phyloP scores from a whole-genome alignment of 169 alveolate genomes.

The Cryptosporidium sp. region DNA sequence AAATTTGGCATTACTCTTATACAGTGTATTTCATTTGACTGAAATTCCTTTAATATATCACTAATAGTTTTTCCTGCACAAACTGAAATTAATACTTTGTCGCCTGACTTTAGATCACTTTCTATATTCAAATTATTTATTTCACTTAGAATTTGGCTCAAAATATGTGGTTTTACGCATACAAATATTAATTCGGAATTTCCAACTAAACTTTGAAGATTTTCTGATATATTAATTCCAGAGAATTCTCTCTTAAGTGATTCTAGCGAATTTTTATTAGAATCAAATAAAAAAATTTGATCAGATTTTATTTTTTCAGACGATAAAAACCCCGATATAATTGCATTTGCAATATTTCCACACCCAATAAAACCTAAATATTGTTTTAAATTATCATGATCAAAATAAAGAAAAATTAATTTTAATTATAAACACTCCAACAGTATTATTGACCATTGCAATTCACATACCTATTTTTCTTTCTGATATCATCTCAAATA shows the following conservation, averaged over 20 bases:
- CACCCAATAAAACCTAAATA: slow-evolving; percentile 60
- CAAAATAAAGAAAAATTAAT: background rate
- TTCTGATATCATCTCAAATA: background rate
- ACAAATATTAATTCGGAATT: slow-evolving; percentile 63
- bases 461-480: slow-evolving; percentile 13
- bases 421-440: background rate
- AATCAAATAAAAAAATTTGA: slow-evolving; percentile 29
- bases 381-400: background rate
- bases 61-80: slow-evolving; percentile 68
- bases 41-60: slow-evolving; percentile 20
- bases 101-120: slow-evolving; percentile 30
- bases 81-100: slow-evolving; percentile 58
- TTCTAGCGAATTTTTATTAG: background rate
- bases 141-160: slow-evolving; percentile 6
- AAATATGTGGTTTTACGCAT: slow-evolving; percentile 53
- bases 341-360: slow-evolving; percentile 72
- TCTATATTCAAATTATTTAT: background rate
- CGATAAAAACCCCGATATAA: slow-evolving; percentile 33
- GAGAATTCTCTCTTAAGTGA: background rate
- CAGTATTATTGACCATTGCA: background rate
- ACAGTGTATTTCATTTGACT: slow-evolving; percentile 28
- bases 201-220: background rate
- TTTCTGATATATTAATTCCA: background rate
- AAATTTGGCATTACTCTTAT: slow-evolving; percentile 65
- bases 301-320: slow-evolving; percentile 2